Conservation (phyloP, 306 rosid species). For the Hippophae rhamnoides region DNA sequence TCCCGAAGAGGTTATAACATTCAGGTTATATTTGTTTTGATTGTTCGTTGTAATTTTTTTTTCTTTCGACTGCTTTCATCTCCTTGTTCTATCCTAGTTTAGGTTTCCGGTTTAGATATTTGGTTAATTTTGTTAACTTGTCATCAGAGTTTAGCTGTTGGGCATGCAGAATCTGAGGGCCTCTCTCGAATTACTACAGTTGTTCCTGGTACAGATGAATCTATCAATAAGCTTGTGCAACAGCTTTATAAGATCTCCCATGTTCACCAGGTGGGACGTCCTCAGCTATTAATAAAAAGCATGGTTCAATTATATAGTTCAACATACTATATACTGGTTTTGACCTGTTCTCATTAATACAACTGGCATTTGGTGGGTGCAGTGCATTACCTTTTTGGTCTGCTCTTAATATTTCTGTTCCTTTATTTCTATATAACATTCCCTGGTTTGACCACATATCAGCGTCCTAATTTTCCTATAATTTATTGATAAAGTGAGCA, state of each 20-base stretch:
- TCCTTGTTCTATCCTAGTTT: background rate
- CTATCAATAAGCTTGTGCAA: constrained; percentile 63
- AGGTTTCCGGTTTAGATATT: constrained; percentile 10
- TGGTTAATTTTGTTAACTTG: constrained; percentile 10
- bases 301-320: constrained; percentile 12
- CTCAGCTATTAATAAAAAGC: constrained; percentile 15
- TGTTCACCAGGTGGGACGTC: constrained; percentile 50
- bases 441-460: background rate
- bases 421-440: background rate
- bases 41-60: background rate
- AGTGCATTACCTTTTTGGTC: background rate
- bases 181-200: constrained; percentile 78
- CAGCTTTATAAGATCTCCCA: constrained; percentile 71
- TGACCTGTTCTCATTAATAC: background rate
- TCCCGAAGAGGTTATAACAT: constrained; percentile 82
- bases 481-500: background rate
- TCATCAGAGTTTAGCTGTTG: constrained; percentile 81
- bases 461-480: background rate
- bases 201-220: constrained; percentile 82
- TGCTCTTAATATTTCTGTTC: background rate
- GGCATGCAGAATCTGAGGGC: constrained; percentile 78
- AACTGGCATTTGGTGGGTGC: background rate
- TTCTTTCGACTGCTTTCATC: background rate
- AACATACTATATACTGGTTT: constrained; percentile 10
- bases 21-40: constrained; percentile 42